Evolutionary conservation across 2,329 filamentous ascomycete genomes (phyloP).

Genomic region (Elsinoe batatas): DNA sequence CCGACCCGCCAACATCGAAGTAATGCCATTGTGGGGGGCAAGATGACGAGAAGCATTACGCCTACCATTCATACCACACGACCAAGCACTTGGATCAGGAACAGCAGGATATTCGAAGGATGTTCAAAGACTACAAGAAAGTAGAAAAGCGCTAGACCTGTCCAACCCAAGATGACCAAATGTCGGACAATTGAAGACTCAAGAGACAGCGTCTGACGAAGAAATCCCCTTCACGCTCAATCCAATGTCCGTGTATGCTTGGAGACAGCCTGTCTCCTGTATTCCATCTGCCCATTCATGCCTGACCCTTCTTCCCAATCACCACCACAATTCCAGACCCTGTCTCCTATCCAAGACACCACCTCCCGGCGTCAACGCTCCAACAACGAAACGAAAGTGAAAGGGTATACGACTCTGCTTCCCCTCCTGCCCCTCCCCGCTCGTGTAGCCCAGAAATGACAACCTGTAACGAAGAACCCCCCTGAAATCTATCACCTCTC

Average conservation of each 20-base stretch:
- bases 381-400: constrained; percentile 6
- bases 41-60: too few species aligned
- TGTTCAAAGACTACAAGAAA: constrained; percentile 4
- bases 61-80: too few species aligned
- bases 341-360: background rate
- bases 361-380: background rate
- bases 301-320: background rate
- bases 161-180: constrained; percentile 11
- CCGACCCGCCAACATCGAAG: constrained; percentile 6
- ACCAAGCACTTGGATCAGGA: background rate
- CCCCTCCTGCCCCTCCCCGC: background rate
- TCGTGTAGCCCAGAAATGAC: background rate
- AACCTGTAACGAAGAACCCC: too few species aligned
- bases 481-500: background rate
- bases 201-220: background rate
- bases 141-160: constrained; percentile 8
- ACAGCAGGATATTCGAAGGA: background rate
- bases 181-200: constrained; percentile 8
- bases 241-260: constrained; percentile 1
- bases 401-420: background rate
- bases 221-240: background rate
- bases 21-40: background rate
- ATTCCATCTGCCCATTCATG: background rate
- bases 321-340: background rate
- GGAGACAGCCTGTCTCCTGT: background rate